Evolutionary conservation across 805 yeast species (phyloP), one percentile per base, ranked within the genome.

Genomic region (Ogataea trehalophila): DNA sequence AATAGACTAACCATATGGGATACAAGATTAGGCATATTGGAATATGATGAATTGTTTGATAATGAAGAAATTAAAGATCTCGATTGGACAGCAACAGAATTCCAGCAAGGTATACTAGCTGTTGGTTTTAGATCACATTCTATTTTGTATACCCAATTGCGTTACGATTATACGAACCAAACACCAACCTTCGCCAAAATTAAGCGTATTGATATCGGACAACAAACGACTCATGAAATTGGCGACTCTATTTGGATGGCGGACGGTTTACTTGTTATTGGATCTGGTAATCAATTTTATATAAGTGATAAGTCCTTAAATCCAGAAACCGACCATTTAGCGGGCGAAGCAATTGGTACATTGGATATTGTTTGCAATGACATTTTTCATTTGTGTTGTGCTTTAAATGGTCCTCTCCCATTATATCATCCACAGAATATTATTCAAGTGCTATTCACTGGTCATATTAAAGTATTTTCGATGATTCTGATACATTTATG

Each of bases 211-310:
- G 90, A 85, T 57, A 79, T 91, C 3, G 72, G 80, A 1, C 74
- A 74, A 33, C 86, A 77, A 58, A 90, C 97, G 0, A 71, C 87
- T 0, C 96, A 90, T 61, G 73, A 72, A 15, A 89, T 91, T 49
- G 97, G 96, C 7, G 97, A 91, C 62, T 85, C 95, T 15, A 73
- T 85, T 14, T 92, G 97, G 97, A 70, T 92, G 53, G 74, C 77
- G 42, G 81, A 83, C 57, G 96, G 95, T 1, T 76, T 81, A 16
- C 73, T 91, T 45, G 91, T 87, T 1, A 80, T 88, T 47, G 97
- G 94, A 3, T 74, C 92, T 15, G 97, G 97, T 0, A 91, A 91
- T 64, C 97, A 91, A 61, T 75, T 91, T 41, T 90, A 87, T 57
- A 74, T 91, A 34, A 87, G 87, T 49, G 95, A 89, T 60, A 83